Conservation (phyloP, 768 basidiomycete genomes). For the Cystobasidium onofrii region DNA sequence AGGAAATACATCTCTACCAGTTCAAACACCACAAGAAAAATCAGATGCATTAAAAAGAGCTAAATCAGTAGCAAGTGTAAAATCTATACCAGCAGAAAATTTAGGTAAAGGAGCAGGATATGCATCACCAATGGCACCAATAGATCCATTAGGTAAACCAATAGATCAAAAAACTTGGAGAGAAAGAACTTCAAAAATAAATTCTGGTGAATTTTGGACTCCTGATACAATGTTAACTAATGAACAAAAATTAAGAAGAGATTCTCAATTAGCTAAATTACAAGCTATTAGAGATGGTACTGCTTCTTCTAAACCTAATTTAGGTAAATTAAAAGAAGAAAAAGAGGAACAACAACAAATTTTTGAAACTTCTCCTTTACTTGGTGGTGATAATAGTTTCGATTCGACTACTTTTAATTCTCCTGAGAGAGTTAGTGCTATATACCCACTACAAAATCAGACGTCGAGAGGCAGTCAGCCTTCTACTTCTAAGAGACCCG, state of each 20-base stretch:
- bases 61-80: conserved; percentile 1
- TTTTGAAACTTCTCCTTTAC: conserved; percentile 3
- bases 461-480: background rate
- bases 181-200: background rate
- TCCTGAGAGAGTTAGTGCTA: background rate
- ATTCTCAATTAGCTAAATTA: conserved; percentile 16
- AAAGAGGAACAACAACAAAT: background rate
- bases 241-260: conserved; percentile 15
- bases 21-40: background rate
- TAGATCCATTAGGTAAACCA: conserved; percentile 20
- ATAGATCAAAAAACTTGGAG: conserved; percentile 23
- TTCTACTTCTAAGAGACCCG: background rate
- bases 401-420: background rate
- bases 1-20: background rate
- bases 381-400: conserved; percentile 7
- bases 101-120: conserved; percentile 30
- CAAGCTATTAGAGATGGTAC: background rate
- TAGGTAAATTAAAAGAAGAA: conserved; percentile 4
- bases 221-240: conserved; percentile 2
- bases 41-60: background rate
- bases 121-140: conserved; percentile 23
- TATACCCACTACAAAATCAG: background rate
- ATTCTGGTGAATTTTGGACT: background rate
- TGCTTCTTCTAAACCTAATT: conserved; percentile 16
- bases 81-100: conserved; percentile 15